Evolutionary conservation across 176 grass and related monocot genomes (phyloP), one percentile per base, ranked within the genome.

Genomic region (Rhynchospora tenuis): DNA sequence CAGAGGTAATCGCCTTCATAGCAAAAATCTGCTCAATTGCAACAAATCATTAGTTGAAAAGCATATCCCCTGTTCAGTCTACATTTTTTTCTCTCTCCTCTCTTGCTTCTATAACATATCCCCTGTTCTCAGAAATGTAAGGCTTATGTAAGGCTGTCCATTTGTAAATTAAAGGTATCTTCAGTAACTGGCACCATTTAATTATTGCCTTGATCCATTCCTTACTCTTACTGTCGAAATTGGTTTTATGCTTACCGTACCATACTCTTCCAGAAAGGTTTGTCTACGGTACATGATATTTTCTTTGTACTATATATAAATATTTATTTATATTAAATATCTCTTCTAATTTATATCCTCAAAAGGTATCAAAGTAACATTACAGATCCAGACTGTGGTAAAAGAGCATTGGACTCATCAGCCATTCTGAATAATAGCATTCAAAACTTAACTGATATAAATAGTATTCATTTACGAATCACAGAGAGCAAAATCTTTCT

Each of bases 21-120:
- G 89, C 86, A 86, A 90, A 92, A 88, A 94, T 88, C 95, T 94
- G 95, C 83, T 64, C 78, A 88, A 88, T 85, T 48, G 70, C n/a
- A 80, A 83, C 24, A 78, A 74, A 52, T 51, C 50, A 10, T 74
- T 28, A 54, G n/a, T n/a, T n/a, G n/a, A n/a, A n/a, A n/a, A n/a
- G n/a, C n/a, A n/a, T n/a, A n/a, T n/a, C n/a, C 71, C 9, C 8
- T 5, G 50, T 20, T 50, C 11, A 74, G 71, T 74, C 2, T 74
- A 45, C 44, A 71, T 71, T 45, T 71, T 74, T 73, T 20, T 47
- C 14, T 24, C 1, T 13, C 23, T 73, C 43, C 43, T 48, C 19
- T 73, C 70, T 22, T 46, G 42, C 69, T 73, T 67, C 48, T 15
- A 3, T 68, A 68, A 29, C 28, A 65, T 11, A 31, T n/a, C n/a